phyloP scores from a whole-genome alignment of 2,329 filamentous ascomycete genomes.

The Phyllosticta citriasiana region DNA sequence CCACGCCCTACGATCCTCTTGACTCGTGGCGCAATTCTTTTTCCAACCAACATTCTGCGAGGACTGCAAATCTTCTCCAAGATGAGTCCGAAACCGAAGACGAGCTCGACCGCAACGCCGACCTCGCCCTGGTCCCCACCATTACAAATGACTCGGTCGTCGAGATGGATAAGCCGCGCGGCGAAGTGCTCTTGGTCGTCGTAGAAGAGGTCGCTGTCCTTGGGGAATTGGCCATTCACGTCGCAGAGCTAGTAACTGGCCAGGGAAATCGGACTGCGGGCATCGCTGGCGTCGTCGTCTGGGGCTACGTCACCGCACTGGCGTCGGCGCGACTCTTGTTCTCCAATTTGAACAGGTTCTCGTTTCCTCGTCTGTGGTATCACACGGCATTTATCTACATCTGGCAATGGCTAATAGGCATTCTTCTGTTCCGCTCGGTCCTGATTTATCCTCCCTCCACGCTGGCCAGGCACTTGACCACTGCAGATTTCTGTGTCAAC shows the following conservation, averaged over 20 bases:
- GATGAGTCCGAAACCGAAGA: slow-evolving; percentile 42
- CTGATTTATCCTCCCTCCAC: slow-evolving; percentile 65
- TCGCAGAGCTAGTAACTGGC: slow-evolving; percentile 51
- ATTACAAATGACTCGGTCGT: slow-evolving; percentile 44
- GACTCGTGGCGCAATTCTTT: slow-evolving; percentile 34
- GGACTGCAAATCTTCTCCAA: slow-evolving; percentile 19
- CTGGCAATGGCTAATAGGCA: slow-evolving; percentile 66
- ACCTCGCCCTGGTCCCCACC: slow-evolving; percentile 47
- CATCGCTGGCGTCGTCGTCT: slow-evolving; percentile 59
- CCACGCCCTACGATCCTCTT: slow-evolving; percentile 49
- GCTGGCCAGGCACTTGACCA: slow-evolving; percentile 53
- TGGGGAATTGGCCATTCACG: slow-evolving; percentile 60
- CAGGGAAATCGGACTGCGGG: slow-evolving; percentile 24
- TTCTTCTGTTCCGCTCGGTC: slow-evolving; percentile 74
- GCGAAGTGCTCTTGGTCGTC: slow-evolving; percentile 58
- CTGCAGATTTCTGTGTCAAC: slow-evolving; percentile 64
- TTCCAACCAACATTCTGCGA: slow-evolving; percentile 21
- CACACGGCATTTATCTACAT: slow-evolving; percentile 82
- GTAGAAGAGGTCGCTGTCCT: slow-evolving; percentile 68
- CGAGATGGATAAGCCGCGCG: slow-evolving; percentile 65
- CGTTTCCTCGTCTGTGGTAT: slow-evolving; percentile 75
- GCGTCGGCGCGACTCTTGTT: slow-evolving; percentile 60
- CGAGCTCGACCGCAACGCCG: slow-evolving; percentile 48
- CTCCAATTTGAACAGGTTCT: slow-evolving; percentile 48
- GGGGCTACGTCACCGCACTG: slow-evolving; percentile 72